These are phyloP conservation scores for Penicillium mononematosum DNA, from an alignment of 495 filamentous ascomycete genomes.

Conservation along the genomic window DNA sequence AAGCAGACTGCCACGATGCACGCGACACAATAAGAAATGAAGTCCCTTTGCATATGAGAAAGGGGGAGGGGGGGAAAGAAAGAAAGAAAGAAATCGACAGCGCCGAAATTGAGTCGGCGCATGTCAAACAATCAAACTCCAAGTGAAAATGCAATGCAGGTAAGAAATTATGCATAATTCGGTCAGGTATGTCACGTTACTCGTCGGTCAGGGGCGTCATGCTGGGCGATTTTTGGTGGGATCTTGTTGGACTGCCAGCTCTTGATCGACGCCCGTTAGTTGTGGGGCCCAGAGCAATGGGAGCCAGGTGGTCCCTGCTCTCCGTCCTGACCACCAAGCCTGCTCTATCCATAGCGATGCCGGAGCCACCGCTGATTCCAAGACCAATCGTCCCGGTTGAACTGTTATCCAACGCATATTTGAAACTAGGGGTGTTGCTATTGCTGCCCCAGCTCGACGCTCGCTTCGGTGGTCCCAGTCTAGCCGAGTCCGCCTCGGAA, in stretches of 20 bases:
- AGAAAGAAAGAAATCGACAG: conserved; percentile 1
- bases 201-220: conserved; percentile 43
- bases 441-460: conserved; percentile 41
- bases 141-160: conserved; percentile 26
- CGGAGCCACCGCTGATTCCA: conserved; percentile 45
- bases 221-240: conserved; percentile 43
- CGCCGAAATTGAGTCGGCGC: background rate
- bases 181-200: conserved; percentile 25
- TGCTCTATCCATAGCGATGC: conserved; percentile 64
- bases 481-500: conserved; percentile 35
- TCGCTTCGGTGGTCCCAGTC: conserved; percentile 35
- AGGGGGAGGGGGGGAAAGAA: background rate
- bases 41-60: conserved; percentile 1
- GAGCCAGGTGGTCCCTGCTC: conserved; percentile 68
- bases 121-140: conserved; percentile 21
- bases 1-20: conserved; percentile 11
- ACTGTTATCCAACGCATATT: conserved; percentile 58
- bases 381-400: conserved; percentile 49
- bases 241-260: conserved; percentile 46
- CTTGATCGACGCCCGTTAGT: conserved; percentile 47
- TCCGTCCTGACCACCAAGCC: conserved; percentile 77
- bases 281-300: conserved; percentile 42
- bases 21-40: conserved; percentile 6
- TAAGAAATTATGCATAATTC: conserved; percentile 19
- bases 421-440: conserved; percentile 46